These are phyloP conservation scores for Bremia lactucae DNA, from an alignment of 352 stramenopile genomes.

Conservation along the genomic window DNA sequence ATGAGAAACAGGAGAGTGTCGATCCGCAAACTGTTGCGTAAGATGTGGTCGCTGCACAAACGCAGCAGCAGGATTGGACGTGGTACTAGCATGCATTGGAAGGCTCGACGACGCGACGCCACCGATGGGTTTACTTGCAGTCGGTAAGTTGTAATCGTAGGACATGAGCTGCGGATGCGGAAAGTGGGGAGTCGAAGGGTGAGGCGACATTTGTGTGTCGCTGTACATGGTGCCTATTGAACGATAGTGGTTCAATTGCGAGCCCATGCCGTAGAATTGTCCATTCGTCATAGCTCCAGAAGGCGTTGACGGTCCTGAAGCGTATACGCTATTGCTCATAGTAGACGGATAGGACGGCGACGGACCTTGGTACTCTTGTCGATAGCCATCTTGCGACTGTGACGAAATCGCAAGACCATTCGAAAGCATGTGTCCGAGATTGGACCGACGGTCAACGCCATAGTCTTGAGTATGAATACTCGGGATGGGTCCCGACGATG, in stretches of 20 bases:
- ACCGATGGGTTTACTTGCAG: constrained; percentile 11
- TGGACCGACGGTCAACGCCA: constrained; percentile 30
- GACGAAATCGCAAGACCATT: constrained; percentile 14
- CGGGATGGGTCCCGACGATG: constrained; percentile 20
- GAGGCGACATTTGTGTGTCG: constrained; percentile 15
- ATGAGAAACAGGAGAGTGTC: constrained; percentile 6
- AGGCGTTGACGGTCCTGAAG: constrained; percentile 13
- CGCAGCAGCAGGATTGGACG: constrained; percentile 24
- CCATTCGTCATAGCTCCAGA: constrained; percentile 17
- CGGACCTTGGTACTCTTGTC: constrained; percentile 13
- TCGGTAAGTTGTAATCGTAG: constrained; percentile 25
- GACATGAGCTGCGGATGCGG: constrained; percentile 33
- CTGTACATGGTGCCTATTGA: constrained; percentile 18
- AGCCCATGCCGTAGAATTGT: constrained; percentile 16
- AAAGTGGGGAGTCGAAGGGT: constrained; percentile 27
- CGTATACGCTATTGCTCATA: constrained; percentile 43
- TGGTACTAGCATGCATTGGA: constrained; percentile 12
- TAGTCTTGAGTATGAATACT: constrained; percentile 24
- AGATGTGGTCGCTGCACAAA: constrained; percentile 36
- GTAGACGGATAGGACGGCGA: constrained; percentile 16
- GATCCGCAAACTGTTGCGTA: constrained; percentile 16
- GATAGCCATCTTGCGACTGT: constrained; percentile 19
- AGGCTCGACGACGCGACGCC: constrained; percentile 9
- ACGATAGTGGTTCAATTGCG: constrained; percentile 31
- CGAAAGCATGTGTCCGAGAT: constrained; percentile 30